Evolutionary conservation across 768 basidiomycete genomes (phyloP).

Genomic region (Amanita muscaria): DNA sequence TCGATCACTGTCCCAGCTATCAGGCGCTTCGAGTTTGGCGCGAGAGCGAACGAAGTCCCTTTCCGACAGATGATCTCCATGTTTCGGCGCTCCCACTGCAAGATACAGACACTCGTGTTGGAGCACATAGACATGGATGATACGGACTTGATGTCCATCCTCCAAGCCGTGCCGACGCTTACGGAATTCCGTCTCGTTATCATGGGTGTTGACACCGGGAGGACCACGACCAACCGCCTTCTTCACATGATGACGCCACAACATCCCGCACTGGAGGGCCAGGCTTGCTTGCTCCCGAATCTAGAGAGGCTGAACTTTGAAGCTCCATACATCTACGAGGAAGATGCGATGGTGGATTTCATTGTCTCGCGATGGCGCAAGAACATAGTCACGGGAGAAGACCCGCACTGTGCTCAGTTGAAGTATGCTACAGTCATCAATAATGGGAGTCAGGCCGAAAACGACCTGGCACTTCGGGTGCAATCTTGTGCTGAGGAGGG

Average conservation of each 20-base stretch:
- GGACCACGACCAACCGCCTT: conserved; percentile 6
- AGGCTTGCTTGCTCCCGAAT: conserved; percentile 1
- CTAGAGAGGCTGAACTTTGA: conserved; percentile 6
- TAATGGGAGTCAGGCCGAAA: conserved; percentile 1
- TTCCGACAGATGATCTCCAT: conserved; percentile 3
- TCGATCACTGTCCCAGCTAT: background rate
- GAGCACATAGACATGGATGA: conserved; percentile 7
- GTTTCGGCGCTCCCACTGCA: conserved; percentile 1
- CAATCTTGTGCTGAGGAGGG: conserved; percentile 2
- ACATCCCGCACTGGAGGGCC: conserved; percentile 2
- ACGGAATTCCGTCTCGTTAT: conserved; percentile 5
- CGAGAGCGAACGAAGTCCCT: conserved; percentile 6
- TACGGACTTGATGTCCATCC: conserved; percentile 7
- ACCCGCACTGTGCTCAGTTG: conserved; percentile 3
- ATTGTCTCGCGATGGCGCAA: conserved; percentile 5
- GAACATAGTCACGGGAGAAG: background rate
- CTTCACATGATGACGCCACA: conserved; percentile 6
- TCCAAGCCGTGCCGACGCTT: background rate
- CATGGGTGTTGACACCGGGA: conserved; percentile 7
- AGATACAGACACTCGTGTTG: conserved; percentile 3
- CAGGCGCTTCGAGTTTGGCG: conserved; percentile 4
- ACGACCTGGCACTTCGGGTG: background rate
- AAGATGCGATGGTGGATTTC: conserved; percentile 6
- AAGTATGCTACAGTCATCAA: conserved; percentile 1
- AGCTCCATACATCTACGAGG: conserved; percentile 6